These are phyloP conservation scores for Dryas drummondii DNA, from an alignment of 306 rosid species.

Conservation along the genomic window DNA sequence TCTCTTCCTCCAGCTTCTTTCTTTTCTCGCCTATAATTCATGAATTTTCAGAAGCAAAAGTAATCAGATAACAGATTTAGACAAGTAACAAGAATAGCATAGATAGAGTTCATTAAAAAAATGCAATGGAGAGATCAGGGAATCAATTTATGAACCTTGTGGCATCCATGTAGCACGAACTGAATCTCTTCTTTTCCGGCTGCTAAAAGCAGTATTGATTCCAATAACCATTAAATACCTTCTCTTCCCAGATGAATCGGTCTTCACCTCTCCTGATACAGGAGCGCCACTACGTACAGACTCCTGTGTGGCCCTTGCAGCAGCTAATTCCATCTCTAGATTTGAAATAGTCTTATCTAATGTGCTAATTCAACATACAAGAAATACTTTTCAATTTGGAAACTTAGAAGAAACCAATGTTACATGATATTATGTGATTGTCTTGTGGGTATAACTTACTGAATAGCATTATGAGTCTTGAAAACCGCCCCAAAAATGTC, in stretches of 20 bases:
- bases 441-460: slow-evolving; percentile 47
- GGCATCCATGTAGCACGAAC: slow-evolving; percentile 97
- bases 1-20: slow-evolving; percentile 95
- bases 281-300: slow-evolving; percentile 73
- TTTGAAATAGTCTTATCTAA: slow-evolving; percentile 90
- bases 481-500: slow-evolving; percentile 56
- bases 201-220: slow-evolving; percentile 95
- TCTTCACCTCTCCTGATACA: slow-evolving; percentile 46
- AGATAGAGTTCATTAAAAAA: not conserved
- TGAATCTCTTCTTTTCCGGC: slow-evolving; percentile 96
- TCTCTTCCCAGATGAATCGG: slow-evolving; percentile 55
- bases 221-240: slow-evolving; percentile 89
- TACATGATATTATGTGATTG: slow-evolving; percentile 4
- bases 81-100: not conserved
- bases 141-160: slow-evolving; percentile 59
- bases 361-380: slow-evolving; percentile 43
- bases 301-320: slow-evolving; percentile 85
- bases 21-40: slow-evolving; percentile 76
- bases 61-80: slow-evolving; percentile 30
- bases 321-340: slow-evolving; percentile 91
- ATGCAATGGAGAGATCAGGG: not conserved
- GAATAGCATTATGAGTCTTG: slow-evolving; percentile 71
- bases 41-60: slow-evolving; percentile 35
- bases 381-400: slow-evolving; percentile 1
- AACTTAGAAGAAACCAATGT: slow-evolving; percentile 9